Percentiles rank a stretch among this genome's conserved stretches.
These are phyloP conservation scores for Eucalyptus paniculata DNA, from an alignment of 345 rosid species.

Conservation along the genomic window DNA sequence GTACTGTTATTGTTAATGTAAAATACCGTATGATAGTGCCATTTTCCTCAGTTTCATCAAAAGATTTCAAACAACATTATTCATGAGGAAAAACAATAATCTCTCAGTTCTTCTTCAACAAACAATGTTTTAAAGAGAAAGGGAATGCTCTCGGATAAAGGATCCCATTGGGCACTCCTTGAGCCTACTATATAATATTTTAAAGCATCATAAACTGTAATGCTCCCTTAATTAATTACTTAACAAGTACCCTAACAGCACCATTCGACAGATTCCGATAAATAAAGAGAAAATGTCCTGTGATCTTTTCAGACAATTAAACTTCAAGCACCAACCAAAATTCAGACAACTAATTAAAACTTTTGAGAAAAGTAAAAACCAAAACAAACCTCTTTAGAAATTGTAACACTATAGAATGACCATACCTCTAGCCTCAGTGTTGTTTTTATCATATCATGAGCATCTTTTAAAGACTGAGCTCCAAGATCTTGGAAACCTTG, in stretches of 20 bases:
- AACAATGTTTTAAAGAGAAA: not conserved
- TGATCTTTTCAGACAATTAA: not conserved
- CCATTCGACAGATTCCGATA: not conserved
- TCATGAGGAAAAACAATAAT: not conserved
- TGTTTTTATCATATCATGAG: constrained; percentile 70
- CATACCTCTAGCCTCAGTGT: constrained; percentile 76
- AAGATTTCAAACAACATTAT: not conserved
- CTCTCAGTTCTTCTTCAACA: not conserved
- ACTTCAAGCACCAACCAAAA: not conserved
- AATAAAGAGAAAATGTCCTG: not conserved
- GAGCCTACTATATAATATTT: not conserved
- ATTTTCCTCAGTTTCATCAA: not conserved
- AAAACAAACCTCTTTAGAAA: not conserved
- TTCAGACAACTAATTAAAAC: not conserved
- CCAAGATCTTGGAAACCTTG: constrained; percentile 99
- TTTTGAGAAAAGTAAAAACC: not conserved
- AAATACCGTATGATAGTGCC: not conserved
- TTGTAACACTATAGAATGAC: not conserved
- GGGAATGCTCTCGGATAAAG: not conserved
- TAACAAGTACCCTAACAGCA: not conserved
- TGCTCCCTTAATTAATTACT: not conserved
- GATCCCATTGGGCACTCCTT: not conserved
- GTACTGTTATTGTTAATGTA: not conserved
- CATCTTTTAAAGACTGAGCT: constrained; percentile 61
- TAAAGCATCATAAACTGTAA: not conserved